phyloP scores from a whole-genome alignment of 169 alveolate species.

The Theileria parva region DNA sequence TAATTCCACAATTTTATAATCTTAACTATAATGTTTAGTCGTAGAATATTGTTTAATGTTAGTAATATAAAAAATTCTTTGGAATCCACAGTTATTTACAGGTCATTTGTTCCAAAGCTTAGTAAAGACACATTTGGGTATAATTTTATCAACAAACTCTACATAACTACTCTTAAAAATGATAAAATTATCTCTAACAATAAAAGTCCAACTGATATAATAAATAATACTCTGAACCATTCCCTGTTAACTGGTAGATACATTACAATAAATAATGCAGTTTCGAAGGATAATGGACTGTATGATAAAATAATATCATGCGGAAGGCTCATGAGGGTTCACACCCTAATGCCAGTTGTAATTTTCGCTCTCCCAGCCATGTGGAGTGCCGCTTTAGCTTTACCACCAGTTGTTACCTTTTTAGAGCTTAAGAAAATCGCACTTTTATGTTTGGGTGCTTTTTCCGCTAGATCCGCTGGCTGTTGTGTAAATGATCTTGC shows the following conservation, averaged over 20 bases:
- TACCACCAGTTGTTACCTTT: constrained; percentile 33
- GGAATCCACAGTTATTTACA: not conserved
- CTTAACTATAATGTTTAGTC: not conserved
- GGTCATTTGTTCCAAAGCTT: constrained; percentile 4
- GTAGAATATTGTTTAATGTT: not conserved
- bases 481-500: constrained; percentile 83
- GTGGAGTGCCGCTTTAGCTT: constrained; percentile 61
- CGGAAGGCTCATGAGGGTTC: constrained; percentile 49
- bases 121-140: not conserved
- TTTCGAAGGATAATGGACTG: not conserved
- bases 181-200: not conserved
- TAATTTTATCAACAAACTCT: not conserved
- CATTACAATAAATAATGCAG: not conserved
- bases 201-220: not conserved
- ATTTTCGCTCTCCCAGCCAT: constrained; percentile 53
- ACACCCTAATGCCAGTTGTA: constrained; percentile 44
- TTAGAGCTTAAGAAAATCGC: constrained; percentile 55
- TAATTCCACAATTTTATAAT: too few species aligned
- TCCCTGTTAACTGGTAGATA: not conserved
- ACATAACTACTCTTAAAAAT: not conserved
- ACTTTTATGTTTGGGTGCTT: constrained; percentile 63
- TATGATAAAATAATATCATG: constrained; percentile 20
- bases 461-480: constrained; percentile 70
- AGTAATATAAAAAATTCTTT: not conserved
- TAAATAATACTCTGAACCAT: not conserved